Base-by-base conservation (phyloP, 164 flowering plant species). In the Umbilicus rupestris region DNA sequence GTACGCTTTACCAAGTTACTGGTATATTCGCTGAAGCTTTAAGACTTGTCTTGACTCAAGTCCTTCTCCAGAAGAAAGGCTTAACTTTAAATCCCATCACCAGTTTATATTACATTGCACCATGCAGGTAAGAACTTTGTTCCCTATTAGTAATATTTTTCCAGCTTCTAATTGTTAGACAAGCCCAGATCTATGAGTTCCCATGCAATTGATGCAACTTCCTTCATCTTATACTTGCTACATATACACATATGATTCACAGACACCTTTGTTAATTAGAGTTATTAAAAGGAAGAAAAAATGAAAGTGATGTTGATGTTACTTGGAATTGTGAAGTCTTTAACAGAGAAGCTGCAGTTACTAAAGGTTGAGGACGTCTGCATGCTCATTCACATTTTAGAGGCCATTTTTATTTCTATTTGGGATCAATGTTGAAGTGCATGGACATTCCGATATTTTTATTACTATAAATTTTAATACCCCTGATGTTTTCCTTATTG, bases 11-110 rank as follows among this genome's bases (percentile, higher is more conserved):
- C 80, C 99, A 94, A 83, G 96, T 89, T 50, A 91, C 97, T 7
- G 99, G 99, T 72, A 94, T 94, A 72, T 78, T 94, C 78, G 99
- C 99, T 26, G 99, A 94, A 80, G 96, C 99, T 76, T 92, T 94
- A 73, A 84, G 99, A 78, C 84, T 94, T 77, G 99, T 94, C 72
- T 75, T 94, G 63, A 94, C 99, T 71, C 99, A 94, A 78, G 97
- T 94, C 72, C 97, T 94, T 45, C 89, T 94, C 29, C 99, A 94
- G 65, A 91, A 91, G 86, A 94, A 88, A 81, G 99, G 99, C 75
- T 82, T 94, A 84, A 80, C 92, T 39, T 76, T 91, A 60, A 94
- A 89, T 80, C 99, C 99, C 28, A 75, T 94, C 70, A 94, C 96
- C 73, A 94, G 97, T 78, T 81, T 94, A 70, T 94, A 94, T 75